These are phyloP conservation scores for Saccharomycopsis crataegensis DNA, from an alignment of 1,139 yeast species.

Conservation along the genomic window DNA sequence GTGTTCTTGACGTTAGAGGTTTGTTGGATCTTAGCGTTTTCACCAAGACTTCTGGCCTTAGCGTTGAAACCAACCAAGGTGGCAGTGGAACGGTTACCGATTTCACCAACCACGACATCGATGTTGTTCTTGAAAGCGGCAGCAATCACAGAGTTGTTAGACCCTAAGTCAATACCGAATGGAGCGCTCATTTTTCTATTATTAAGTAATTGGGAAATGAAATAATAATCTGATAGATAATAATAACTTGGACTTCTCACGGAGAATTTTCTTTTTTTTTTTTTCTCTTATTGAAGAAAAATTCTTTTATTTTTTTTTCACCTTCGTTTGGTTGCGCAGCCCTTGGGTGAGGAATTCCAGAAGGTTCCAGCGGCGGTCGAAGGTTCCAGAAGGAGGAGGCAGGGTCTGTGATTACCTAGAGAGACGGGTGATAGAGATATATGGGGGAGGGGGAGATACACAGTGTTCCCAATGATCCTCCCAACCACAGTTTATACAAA, in stretches of 20 bases:
- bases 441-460: no score
- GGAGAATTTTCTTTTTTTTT: no score
- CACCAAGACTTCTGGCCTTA: conserved; percentile 90
- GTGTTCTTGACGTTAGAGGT: conserved; percentile 95
- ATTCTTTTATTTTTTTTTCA: neutral
- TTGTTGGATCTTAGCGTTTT: conserved; percentile 92
- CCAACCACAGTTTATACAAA: no score
- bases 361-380: conserved; percentile 55
- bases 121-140: conserved; percentile 99
- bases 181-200: conserved; percentile 62
- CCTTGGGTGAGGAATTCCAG: conserved; percentile 12
- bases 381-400: no score
- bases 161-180: conserved; percentile 98
- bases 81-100: conserved; percentile 95
- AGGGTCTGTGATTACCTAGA: no score
- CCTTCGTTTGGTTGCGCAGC: neutral
- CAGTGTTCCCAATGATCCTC: no score
- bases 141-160: conserved; percentile 86
- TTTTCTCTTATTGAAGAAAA: neutral
- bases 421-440: no score
- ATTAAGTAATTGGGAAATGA: neutral
- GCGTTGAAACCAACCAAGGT: conserved; percentile 87
- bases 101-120: conserved; percentile 96
- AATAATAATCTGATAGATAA: neutral
- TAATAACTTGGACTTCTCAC: neutral